Evolutionary conservation across 306 rosid genomes (phyloP).

Genomic region (Inga oerstediana): DNA sequence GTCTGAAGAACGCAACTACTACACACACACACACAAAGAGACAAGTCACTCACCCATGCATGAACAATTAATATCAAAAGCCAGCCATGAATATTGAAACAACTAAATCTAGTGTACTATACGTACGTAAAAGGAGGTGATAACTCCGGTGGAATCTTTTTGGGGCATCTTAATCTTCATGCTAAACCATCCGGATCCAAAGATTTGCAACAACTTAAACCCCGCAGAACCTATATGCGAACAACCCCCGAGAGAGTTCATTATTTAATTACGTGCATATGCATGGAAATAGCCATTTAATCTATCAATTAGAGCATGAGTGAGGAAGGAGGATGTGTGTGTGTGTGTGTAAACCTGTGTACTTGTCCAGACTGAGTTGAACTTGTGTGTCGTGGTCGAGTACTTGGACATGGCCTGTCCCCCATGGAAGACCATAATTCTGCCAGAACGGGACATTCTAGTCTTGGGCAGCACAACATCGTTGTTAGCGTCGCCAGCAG

Average conservation of each 20-base stretch:
- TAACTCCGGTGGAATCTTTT: slow-evolving; percentile 14
- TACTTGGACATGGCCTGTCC: not conserved
- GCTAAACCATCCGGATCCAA: slow-evolving; percentile 33
- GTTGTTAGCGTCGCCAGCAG: not conserved
- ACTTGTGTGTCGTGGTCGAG: slow-evolving; percentile 21
- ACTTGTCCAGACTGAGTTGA: slow-evolving; percentile 28
- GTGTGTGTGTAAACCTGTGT: slow-evolving; percentile 17
- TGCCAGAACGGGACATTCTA: slow-evolving; percentile 12
- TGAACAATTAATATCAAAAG: not conserved
- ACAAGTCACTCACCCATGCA: not conserved
- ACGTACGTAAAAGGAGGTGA: slow-evolving; percentile 39
- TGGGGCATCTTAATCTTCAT: slow-evolving; percentile 25
- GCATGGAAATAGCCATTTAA: no score
- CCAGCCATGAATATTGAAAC: no score
- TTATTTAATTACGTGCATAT: not conserved
- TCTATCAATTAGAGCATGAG: no score
- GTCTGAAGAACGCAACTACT: slow-evolving; percentile 31
- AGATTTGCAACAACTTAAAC: slow-evolving; percentile 9
- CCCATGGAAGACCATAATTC: slow-evolving; percentile 30
- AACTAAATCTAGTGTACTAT: no score
- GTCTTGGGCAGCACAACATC: not conserved
- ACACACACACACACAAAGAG: not conserved
- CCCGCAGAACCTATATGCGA: slow-evolving; percentile 10
- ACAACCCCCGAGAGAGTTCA: not conserved
- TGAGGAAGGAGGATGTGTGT: not conserved